Percentiles rank a stretch among this genome's conserved stretches.
Conservation (phyloP, 2,329 filamentous ascomycete genomes). For the Orbilia brochopaga region DNA sequence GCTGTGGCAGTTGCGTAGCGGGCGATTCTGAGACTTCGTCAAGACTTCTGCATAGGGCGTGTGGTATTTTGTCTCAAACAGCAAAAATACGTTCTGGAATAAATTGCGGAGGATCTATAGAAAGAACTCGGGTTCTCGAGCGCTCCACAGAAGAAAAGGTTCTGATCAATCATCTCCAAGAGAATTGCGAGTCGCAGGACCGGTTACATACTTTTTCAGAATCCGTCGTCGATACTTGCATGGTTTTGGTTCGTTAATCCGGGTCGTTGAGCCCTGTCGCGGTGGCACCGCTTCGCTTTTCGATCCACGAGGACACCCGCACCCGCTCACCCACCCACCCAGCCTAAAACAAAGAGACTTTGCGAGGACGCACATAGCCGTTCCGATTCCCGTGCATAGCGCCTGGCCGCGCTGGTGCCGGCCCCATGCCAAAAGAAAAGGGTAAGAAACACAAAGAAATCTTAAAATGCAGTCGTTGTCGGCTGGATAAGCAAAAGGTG, state of each 20-base stretch:
- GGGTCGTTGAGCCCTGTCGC: constrained; percentile 47
- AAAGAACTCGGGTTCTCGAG: constrained; percentile 16
- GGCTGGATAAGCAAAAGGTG: constrained; percentile 50
- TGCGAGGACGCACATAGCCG: constrained; percentile 38
- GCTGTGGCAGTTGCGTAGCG: constrained; percentile 25
- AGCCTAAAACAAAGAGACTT: constrained; percentile 18
- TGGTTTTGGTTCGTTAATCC: constrained; percentile 50
- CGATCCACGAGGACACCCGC: constrained; percentile 20
- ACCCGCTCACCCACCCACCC: constrained; percentile 18
- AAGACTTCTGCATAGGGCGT: constrained; percentile 26
- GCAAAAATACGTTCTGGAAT: constrained; percentile 47
- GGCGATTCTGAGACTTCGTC: constrained; percentile 17
- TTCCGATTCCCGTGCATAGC: constrained; percentile 43
- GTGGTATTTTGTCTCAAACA: constrained; percentile 47
- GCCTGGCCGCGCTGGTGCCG: constrained; percentile 39
- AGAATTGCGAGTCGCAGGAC: constrained; percentile 46
- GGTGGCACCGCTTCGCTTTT: constrained; percentile 49
- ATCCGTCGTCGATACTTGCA: constrained; percentile 44
- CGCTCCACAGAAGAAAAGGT: constrained; percentile 40
- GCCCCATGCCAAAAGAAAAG: constrained; percentile 51
- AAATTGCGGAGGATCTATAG: constrained; percentile 38
- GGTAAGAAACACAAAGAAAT: constrained; percentile 51
- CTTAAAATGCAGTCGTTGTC: constrained; percentile 49
- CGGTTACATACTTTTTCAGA: constrained; percentile 22
- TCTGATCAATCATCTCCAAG: constrained; percentile 11